phyloP scores from a whole-genome alignment of 805 yeast genomes.

The Candida caryicola region DNA sequence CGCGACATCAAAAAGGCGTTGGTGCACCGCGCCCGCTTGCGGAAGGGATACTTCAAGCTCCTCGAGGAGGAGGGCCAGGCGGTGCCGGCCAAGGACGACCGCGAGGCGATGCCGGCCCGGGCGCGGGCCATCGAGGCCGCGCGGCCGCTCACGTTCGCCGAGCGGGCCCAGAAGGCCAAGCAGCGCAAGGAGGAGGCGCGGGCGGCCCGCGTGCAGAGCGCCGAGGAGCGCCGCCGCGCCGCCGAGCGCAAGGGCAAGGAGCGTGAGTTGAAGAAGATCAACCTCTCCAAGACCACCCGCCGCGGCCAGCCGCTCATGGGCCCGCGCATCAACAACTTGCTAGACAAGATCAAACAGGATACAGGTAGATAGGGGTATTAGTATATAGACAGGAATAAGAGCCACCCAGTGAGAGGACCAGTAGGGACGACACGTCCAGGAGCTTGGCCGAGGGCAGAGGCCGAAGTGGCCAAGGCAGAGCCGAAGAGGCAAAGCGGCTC shows the following conservation, averaged over 20 bases:
- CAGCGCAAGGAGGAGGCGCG: slow-evolving; percentile 46
- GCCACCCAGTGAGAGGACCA: no score
- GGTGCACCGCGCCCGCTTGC: slow-evolving; percentile 74
- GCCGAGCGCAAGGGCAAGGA: slow-evolving; percentile 38
- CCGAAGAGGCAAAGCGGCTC: no score
- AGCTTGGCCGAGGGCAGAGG: no score
- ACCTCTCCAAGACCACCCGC: slow-evolving; percentile 50
- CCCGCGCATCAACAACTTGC: slow-evolving; percentile 73
- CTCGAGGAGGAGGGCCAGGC: slow-evolving; percentile 67
- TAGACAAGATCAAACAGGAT: slow-evolving; percentile 61
- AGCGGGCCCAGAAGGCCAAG: slow-evolving; percentile 43
- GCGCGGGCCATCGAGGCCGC: slow-evolving; percentile 24
- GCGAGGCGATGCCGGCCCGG: slow-evolving; percentile 9
- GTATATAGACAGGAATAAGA: slow-evolving; percentile 3
- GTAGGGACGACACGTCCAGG: no score
- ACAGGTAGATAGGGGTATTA: background rate
- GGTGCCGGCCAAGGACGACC: slow-evolving; percentile 42
- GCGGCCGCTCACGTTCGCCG: slow-evolving; percentile 41
- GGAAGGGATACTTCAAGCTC: slow-evolving; percentile 77
- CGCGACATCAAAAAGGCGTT: slow-evolving; percentile 77
- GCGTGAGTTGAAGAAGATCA: slow-evolving; percentile 42
- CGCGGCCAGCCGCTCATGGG: slow-evolving; percentile 91
- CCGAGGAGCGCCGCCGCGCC: slow-evolving; percentile 35
- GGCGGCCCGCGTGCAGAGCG: slow-evolving; percentile 35
- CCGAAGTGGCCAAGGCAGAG: no score